Conservation (phyloP, 768 basidiomycete species). For the Daedaleopsis nitida region DNA sequence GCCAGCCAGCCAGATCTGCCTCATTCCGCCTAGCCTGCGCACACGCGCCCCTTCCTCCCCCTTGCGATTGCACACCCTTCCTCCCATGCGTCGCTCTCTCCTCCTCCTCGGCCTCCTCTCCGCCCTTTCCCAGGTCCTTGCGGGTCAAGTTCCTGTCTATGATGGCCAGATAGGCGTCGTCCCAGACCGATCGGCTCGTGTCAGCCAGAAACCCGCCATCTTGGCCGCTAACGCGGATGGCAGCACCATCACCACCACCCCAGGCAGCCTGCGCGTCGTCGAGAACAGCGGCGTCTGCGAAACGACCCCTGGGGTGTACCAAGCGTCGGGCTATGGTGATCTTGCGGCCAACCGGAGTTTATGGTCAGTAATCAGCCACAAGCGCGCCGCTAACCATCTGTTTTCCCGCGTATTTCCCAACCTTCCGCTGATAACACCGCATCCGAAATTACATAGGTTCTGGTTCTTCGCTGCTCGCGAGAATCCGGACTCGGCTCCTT, state of each 20-base stretch:
- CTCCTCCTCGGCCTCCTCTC: conserved; percentile 15
- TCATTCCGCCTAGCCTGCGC: not conserved
- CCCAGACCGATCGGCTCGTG: conserved; percentile 17
- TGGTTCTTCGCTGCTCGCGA: conserved; percentile 72
- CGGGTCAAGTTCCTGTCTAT: conserved; percentile 50
- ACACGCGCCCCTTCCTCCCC: not conserved
- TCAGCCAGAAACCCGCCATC: conserved; percentile 2
- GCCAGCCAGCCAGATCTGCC: not conserved
- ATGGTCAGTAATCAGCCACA: conserved; percentile 39
- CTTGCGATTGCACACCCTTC: conserved; percentile 20
- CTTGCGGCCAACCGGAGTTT: conserved; percentile 55
- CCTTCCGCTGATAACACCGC: too few relatives aligned
- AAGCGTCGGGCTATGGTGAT: conserved; percentile 68
- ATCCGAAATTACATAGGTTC: conserved; percentile 45
- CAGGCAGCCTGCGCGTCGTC: conserved; percentile 54
- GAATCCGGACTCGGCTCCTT: conserved; percentile 58
- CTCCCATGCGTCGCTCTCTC: conserved; percentile 4
- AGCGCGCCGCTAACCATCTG: conserved; percentile 7
- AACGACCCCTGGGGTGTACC: conserved; percentile 61
- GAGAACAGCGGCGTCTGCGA: conserved; percentile 70
- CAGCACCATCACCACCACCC: conserved; percentile 25
- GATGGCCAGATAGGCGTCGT: conserved; percentile 55
- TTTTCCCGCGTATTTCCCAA: not conserved
- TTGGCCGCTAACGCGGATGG: conserved; percentile 11
- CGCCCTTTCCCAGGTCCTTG: conserved; percentile 23